Conservation (phyloP, 208 protist species). For the Acanthamoeba lenticulata region DNA sequence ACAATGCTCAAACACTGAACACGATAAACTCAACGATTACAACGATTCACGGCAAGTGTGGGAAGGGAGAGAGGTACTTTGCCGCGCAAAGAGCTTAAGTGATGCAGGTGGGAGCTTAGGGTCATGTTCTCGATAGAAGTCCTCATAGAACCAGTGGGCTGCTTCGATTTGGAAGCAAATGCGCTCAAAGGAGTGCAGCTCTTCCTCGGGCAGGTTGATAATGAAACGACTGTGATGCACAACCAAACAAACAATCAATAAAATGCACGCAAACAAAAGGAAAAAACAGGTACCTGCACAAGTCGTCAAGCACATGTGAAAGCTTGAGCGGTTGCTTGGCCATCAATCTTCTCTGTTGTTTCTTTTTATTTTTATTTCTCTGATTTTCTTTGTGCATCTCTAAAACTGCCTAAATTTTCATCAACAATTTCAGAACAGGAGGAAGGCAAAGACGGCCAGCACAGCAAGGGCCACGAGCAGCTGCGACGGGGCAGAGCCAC, state of each 20-base stretch:
- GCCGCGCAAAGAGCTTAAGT: conserved; percentile 71
- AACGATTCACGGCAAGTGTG: neutral
- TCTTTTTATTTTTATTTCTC: too few species aligned
- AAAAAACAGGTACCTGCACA: neutral
- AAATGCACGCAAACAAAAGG: neutral
- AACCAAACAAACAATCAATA: neutral
- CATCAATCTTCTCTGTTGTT: neutral
- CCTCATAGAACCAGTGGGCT: conserved; percentile 82
- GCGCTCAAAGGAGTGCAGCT: conserved; percentile 76
- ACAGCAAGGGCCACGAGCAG: too few species aligned
- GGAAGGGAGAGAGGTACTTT: conserved; percentile 20
- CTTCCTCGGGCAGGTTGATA: conserved; percentile 79
- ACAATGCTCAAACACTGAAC: conserved; percentile 59
- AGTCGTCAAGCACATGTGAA: neutral
- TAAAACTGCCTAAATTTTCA: too few species aligned
- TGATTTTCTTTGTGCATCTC: too few species aligned
- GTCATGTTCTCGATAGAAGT: conserved; percentile 77
- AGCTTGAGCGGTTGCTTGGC: neutral
- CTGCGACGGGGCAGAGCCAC: too few species aligned
- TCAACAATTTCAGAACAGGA: too few species aligned
- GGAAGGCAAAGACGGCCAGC: too few species aligned
- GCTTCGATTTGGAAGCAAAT: conserved; percentile 80
- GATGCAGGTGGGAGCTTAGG: conserved; percentile 59
- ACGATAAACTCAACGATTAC: neutral
- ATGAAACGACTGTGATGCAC: conserved; percentile 72